Conservation (phyloP, 306 rosid species). For the Malus sylvestris region DNA sequence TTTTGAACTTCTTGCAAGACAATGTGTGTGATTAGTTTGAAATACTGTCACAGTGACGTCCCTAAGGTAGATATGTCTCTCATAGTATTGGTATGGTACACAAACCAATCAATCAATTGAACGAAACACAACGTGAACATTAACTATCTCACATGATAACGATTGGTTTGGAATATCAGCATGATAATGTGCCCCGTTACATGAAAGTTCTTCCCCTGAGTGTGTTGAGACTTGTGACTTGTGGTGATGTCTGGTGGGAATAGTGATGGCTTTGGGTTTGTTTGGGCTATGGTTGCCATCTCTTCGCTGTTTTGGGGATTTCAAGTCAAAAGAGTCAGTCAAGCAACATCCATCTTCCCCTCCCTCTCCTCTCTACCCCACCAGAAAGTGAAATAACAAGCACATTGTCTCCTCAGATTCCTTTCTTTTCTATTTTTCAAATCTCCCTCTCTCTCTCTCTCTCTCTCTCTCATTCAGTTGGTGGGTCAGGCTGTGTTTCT, state of each 20-base stretch:
- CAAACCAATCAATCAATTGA: background rate
- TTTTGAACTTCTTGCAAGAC: too few species aligned
- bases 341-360: conserved; percentile 33
- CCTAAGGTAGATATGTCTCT: too few species aligned
- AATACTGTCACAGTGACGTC: fast-evolving
- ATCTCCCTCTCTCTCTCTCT: conserved; percentile 8
- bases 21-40: too few species aligned
- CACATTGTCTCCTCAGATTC: conserved; percentile 83
- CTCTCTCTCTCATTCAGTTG: conserved; percentile 35
- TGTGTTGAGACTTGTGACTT: conserved; percentile 1
- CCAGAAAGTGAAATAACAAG: conserved; percentile 76
- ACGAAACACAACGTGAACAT: background rate
- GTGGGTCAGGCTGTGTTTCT: conserved; percentile 90
- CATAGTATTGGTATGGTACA: background rate
- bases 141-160: background rate
- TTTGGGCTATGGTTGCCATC: background rate
- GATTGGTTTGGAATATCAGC: background rate
- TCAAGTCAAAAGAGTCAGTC: conserved; percentile 63
- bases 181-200: background rate
- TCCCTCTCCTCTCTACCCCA: conserved; percentile 35
- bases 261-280: conserved; percentile 28
- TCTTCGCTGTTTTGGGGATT: conserved; percentile 26
- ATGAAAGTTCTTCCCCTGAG: background rate
- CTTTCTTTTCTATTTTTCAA: conserved; percentile 46
- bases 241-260: conserved; percentile 23